Evolutionary conservation across 352 stramenopile species (phyloP).

Genomic region (Phytophthora crassamura): DNA sequence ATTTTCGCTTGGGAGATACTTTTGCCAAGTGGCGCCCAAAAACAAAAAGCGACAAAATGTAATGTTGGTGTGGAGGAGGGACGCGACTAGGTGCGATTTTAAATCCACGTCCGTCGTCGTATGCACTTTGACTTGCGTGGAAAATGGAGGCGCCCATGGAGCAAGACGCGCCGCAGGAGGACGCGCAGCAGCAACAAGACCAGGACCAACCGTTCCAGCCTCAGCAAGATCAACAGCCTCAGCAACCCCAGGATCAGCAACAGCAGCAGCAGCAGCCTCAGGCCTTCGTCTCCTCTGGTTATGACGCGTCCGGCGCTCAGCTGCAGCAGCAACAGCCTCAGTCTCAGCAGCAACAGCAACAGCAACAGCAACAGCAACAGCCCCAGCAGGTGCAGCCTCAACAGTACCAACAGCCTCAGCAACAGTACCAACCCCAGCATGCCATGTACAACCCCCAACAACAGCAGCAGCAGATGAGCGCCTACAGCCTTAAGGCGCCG

Average conservation of each 20-base stretch:
- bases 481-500: conserved; percentile 32
- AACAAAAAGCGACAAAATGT: neutral
- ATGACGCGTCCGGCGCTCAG: conserved; percentile 18
- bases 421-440: too few relatives aligned
- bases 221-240: conserved; percentile 4
- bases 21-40: conserved; percentile 12
- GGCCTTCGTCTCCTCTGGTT: conserved; percentile 22
- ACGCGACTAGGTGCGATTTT: conserved; percentile 10
- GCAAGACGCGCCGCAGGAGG: conserved; percentile 8
- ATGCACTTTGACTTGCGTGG: neutral
- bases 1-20: neutral
- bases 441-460: conserved; percentile 1
- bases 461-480: conserved; percentile 26
- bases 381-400: conserved; percentile 28
- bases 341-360: conserved; percentile 28
- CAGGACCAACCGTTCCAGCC: neutral
- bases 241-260: conserved; percentile 11
- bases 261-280: conserved; percentile 15
- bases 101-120: neutral
- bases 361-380: conserved; percentile 8
- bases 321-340: conserved; percentile 28
- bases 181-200: conserved; percentile 12
- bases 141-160: conserved; percentile 26
- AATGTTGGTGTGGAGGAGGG: neutral
- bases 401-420: conserved; percentile 20